Evolutionary conservation across 768 basidiomycete species (phyloP).

Genomic region (Panaeolus papilionaceus): DNA sequence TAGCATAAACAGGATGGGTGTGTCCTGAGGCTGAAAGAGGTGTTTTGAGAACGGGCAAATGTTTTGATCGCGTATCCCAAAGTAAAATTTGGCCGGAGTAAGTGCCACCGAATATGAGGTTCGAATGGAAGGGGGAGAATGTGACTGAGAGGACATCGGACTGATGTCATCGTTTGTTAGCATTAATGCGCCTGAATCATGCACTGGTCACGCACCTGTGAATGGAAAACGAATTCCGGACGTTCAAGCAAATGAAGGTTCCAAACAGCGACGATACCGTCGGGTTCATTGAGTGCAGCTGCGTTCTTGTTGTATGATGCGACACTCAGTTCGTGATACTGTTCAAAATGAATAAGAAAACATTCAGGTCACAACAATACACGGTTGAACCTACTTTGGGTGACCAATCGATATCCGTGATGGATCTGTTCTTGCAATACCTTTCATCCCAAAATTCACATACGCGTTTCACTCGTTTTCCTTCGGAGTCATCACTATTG

Average conservation of each 20-base stretch:
- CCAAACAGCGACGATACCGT: constrained; percentile 97
- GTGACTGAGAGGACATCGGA: constrained; percentile 97
- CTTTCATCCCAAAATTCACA: constrained; percentile 94
- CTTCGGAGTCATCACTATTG: constrained; percentile 86
- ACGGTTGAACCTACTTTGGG: constrained; percentile 69
- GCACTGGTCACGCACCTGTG: constrained; percentile 71
- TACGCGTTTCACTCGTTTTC: constrained; percentile 88
- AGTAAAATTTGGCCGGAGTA: constrained; percentile 98
- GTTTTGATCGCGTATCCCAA: constrained; percentile 98
- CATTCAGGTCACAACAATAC: background rate
- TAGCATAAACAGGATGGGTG: constrained; percentile 98
- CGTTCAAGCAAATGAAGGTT: constrained; percentile 94
- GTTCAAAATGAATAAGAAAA: constrained; percentile 1
- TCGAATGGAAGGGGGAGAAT: constrained; percentile 98
- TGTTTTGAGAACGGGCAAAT: constrained; percentile 95
- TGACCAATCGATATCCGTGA: constrained; percentile 98
- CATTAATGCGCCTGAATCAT: background rate
- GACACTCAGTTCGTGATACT: constrained; percentile 96
- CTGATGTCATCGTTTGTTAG: constrained; percentile 45
- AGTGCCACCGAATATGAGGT: constrained; percentile 97
- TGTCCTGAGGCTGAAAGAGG: constrained; percentile 96
- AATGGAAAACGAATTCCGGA: constrained; percentile 98
- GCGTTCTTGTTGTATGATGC: constrained; percentile 99
- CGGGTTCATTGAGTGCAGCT: constrained; percentile 91
- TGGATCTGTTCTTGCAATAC: constrained; percentile 90